Conservation (phyloP, 495 filamentous ascomycete species). For the Neurospora sp. region DNA sequence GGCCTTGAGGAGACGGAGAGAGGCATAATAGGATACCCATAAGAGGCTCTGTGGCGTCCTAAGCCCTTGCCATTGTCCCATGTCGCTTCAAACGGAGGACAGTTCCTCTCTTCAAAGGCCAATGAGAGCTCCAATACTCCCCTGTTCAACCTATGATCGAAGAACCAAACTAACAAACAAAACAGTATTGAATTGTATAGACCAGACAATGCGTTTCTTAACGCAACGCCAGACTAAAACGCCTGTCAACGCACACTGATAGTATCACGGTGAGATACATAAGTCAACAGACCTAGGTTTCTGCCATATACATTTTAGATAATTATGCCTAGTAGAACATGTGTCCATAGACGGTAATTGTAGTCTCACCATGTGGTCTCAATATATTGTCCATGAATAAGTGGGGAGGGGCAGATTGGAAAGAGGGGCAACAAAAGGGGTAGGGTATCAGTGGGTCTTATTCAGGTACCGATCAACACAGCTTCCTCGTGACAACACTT, state of each 20-base stretch:
- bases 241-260: background rate
- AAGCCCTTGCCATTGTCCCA: too few relatives aligned
- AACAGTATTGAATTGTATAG: too few relatives aligned
- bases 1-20: too few relatives aligned
- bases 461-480: background rate
- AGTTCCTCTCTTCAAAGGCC: too few relatives aligned
- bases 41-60: too few relatives aligned
- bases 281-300: background rate
- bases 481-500: background rate
- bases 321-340: background rate
- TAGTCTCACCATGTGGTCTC: background rate
- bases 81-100: too few relatives aligned
- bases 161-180: too few relatives aligned
- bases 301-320: background rate
- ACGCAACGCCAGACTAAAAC: background rate
- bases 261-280: background rate
- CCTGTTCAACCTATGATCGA: too few relatives aligned
- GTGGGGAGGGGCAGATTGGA: slow-evolving; percentile 2
- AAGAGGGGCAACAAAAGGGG: slow-evolving; percentile 1
- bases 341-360: background rate
- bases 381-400: background rate
- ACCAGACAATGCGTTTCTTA: background rate
- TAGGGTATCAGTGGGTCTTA: background rate
- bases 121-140: too few relatives aligned
- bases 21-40: too few relatives aligned